phyloP scores from a whole-genome alignment of 768 basidiomycete species.

The Tulasnella sp. region DNA sequence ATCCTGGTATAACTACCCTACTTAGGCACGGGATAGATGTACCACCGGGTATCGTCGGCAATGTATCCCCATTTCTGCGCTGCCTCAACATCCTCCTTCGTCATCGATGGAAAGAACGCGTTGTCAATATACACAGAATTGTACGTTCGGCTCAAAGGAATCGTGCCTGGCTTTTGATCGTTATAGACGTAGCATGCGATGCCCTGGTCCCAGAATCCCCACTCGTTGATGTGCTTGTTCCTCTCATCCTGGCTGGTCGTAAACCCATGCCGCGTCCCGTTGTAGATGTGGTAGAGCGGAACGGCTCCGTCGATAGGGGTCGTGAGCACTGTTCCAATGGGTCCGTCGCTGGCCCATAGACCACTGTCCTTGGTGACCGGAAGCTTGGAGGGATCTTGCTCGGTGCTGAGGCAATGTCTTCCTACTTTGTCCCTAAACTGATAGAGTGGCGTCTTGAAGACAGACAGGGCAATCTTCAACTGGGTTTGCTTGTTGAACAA shows the following conservation, averaged over 20 bases:
- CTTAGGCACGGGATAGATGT: too few relatives aligned
- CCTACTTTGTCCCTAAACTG: neutral
- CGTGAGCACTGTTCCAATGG: neutral
- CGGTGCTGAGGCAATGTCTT: neutral
- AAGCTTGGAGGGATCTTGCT: neutral
- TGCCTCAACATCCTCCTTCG: too few relatives aligned
- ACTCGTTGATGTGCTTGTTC: neutral
- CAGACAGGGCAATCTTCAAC: neutral
- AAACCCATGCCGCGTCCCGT: neutral
- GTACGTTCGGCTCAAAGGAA: too few relatives aligned
- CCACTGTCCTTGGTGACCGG: neutral
- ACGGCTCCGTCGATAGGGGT: neutral
- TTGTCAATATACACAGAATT: too few relatives aligned
- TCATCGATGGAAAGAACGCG: too few relatives aligned
- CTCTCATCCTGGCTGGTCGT: neutral
- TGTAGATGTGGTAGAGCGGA: neutral
- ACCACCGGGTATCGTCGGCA: too few relatives aligned
- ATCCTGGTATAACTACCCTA: too few relatives aligned
- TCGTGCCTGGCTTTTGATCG: neutral
- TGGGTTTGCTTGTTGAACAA: neutral
- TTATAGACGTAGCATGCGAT: neutral
- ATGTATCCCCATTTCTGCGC: too few relatives aligned
- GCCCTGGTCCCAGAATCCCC: neutral
- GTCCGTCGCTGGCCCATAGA: neutral
- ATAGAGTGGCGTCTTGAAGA: neutral